Conservation (phyloP, 192 early-diverging fungal genomes). For the Paraglomus occultum region DNA sequence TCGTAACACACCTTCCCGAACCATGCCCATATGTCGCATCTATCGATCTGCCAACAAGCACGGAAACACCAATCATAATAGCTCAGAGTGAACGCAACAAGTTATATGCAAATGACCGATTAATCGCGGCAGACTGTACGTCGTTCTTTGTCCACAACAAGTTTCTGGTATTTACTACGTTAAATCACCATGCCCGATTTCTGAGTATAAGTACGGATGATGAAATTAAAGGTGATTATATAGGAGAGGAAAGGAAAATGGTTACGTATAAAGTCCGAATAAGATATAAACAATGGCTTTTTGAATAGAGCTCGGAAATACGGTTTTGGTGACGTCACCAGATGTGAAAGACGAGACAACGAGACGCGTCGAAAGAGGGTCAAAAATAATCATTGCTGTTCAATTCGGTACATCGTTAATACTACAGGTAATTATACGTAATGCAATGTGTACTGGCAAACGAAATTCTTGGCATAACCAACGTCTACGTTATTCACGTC, state of each 20-base stretch:
- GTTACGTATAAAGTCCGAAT: no score
- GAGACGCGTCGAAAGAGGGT: conserved; percentile 89
- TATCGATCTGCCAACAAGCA: conserved; percentile 1
- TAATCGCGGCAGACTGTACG: conserved; percentile 76
- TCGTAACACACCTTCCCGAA: conserved; percentile 27
- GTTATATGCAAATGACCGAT: conserved; percentile 71
- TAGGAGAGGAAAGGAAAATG: no score
- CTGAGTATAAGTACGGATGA: conserved; percentile 45
- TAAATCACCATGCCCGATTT: conserved; percentile 77
- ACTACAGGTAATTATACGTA: conserved; percentile 53
- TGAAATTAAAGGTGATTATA: conserved; percentile 33
- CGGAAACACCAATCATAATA: conserved; percentile 45
- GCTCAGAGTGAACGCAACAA: conserved; percentile 78
- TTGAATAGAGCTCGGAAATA: no score
- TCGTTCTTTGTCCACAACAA: conserved; percentile 83
- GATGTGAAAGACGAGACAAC: conserved; percentile 60
- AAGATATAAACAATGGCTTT: no score
- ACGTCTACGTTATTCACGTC: not conserved
- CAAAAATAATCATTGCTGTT: conserved; percentile 78
- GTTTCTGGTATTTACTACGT: conserved; percentile 83
- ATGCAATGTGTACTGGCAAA: not conserved
- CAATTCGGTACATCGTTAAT: conserved; percentile 67
- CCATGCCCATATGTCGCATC: conserved; percentile 41
- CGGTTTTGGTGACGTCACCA: conserved; percentile 43
- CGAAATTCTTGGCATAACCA: not conserved